Percentiles rank a stretch among this genome's conserved stretches.
These are phyloP conservation scores for Stygiomarasmius scandens DNA, from an alignment of 1,284 basidiomycete genomes.

Conservation along the genomic window DNA sequence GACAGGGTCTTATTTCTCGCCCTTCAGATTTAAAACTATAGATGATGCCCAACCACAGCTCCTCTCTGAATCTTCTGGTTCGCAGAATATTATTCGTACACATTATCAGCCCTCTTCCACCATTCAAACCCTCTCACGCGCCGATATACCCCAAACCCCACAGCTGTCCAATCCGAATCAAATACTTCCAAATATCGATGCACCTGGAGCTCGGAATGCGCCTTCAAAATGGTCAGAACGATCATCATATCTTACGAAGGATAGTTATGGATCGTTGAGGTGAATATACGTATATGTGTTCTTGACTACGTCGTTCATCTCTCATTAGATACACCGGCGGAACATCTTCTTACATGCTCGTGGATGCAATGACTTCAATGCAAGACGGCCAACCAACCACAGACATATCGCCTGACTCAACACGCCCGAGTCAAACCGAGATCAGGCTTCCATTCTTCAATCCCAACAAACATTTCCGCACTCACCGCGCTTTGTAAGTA, in stretches of 20 bases:
- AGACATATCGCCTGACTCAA: slow-evolving; percentile 15
- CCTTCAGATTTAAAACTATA: neutral
- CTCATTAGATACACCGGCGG: slow-evolving; percentile 20
- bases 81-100: neutral
- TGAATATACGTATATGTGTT: slow-evolving; percentile 1
- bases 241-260: slow-evolving; percentile 19
- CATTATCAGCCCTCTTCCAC: slow-evolving; percentile 13
- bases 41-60: neutral
- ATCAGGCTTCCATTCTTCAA: slow-evolving; percentile 21
- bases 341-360: slow-evolving; percentile 19
- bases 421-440: slow-evolving; percentile 9
- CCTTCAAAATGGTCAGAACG: slow-evolving; percentile 16
- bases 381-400: slow-evolving; percentile 8
- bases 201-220: slow-evolving; percentile 2
- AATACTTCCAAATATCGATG: no score
- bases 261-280: slow-evolving; percentile 22
- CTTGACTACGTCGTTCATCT: neutral
- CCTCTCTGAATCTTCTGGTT: neutral
- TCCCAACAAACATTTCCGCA: slow-evolving; percentile 14
- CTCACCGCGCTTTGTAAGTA: slow-evolving; percentile 18
- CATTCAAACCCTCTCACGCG: slow-evolving; percentile 11
- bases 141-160: slow-evolving; percentile 4
- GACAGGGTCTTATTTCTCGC: neutral
- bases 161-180: neutral
- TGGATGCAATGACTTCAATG: slow-evolving; percentile 21